Conservation (phyloP, 148 eudicot species). For the Mesembryanthemum crystallinum region DNA sequence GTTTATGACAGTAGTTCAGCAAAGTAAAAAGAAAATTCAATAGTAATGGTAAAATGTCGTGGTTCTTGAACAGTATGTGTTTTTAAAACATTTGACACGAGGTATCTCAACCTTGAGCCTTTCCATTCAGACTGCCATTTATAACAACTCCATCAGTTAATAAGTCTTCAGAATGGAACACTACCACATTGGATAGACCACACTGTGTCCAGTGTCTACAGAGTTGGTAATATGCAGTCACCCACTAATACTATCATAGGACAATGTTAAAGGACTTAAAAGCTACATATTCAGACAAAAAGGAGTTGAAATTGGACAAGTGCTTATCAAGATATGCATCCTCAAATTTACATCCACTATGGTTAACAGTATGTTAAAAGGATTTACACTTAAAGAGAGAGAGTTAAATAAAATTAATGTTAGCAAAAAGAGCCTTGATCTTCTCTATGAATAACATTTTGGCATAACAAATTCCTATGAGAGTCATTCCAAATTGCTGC, state of each 20-base stretch:
- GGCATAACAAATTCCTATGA: not conserved
- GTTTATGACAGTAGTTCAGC: constrained; percentile 2
- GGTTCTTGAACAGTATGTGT: not conserved
- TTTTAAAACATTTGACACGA: not conserved
- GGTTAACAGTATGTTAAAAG: not conserved
- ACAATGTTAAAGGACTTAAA: not conserved
- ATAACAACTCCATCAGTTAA: constrained; percentile 1
- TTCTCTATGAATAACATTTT: not conserved
- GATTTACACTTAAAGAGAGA: not conserved
- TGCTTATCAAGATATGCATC: not conserved
- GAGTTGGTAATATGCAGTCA: not conserved
- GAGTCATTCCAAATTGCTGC: not conserved
- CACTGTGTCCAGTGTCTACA: not conserved
- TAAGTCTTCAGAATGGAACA: not conserved
- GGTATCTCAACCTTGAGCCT: not conserved
- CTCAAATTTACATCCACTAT: not conserved
- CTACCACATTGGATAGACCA: not conserved
- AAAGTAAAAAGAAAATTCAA: not conserved
- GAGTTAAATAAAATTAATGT: not conserved
- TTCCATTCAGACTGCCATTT: not conserved
- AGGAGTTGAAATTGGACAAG: not conserved
- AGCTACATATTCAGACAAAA: not conserved
- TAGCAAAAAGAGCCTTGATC: not conserved
- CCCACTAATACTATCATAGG: not conserved
- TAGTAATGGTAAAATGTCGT: not conserved